phyloP scores from a whole-genome alignment of 768 basidiomycete species.

The Xanthoconium stramineum region DNA sequence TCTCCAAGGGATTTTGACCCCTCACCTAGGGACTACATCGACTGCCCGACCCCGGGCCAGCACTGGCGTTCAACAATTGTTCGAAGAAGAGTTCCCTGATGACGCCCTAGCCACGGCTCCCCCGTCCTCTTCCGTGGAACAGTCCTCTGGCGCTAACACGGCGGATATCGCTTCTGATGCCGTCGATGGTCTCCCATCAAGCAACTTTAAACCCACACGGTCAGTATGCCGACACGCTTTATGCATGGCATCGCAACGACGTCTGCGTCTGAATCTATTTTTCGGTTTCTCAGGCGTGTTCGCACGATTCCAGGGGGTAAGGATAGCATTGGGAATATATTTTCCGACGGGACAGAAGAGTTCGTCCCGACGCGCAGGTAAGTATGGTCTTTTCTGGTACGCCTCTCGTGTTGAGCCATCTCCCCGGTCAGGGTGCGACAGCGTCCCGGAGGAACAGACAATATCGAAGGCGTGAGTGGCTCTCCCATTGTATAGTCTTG shows the following conservation, averaged over 20 bases:
- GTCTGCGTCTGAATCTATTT: slow-evolving; percentile 1
- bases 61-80: slow-evolving; percentile 4
- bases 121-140: slow-evolving; percentile 23
- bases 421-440: slow-evolving; percentile 52
- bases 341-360: slow-evolving; percentile 41
- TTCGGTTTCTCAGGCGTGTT: slow-evolving; percentile 28
- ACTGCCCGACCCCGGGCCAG: not conserved
- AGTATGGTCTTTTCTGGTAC: slow-evolving; percentile 2
- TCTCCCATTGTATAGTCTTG: not conserved
- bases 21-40: slow-evolving; percentile 7
- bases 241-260: not conserved
- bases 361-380: slow-evolving; percentile 74
- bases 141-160: not conserved
- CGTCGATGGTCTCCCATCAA: no score
- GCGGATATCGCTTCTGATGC: not conserved
- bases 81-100: slow-evolving; percentile 42
- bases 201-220: slow-evolving; percentile 48
- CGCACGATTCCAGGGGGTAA: slow-evolving; percentile 31
- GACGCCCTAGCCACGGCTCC: slow-evolving; percentile 63
- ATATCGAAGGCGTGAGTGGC: slow-evolving; percentile 41
- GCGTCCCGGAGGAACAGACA: slow-evolving; percentile 65
- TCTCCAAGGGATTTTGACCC: not conserved
- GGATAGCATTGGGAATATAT: slow-evolving; percentile 36
- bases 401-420: not conserved
- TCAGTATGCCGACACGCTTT: slow-evolving; percentile 17